Evolutionary conservation across 805 yeast species (phyloP).

Genomic region (Kodamaea kaohsiungensis): DNA sequence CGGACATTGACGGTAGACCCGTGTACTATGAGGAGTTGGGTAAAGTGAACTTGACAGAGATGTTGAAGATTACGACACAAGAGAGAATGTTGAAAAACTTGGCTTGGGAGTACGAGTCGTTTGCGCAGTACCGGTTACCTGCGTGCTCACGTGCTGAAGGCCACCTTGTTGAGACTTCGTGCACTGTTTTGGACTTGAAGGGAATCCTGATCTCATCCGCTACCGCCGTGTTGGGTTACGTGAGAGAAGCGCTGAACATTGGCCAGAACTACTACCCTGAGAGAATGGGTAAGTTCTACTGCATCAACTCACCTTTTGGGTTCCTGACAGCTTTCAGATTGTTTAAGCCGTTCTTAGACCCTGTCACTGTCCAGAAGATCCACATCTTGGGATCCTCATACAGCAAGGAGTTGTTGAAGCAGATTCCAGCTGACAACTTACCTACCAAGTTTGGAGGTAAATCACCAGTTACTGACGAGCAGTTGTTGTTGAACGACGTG

Average conservation of each 20-base stretch:
- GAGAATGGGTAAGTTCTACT: conserved; percentile 97
- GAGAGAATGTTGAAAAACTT: conserved; percentile 95
- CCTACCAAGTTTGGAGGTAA: conserved; percentile 90
- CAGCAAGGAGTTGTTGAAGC: conserved; percentile 80
- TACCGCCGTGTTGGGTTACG: conserved; percentile 81
- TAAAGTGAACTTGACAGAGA: conserved; percentile 80
- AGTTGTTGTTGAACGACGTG: conserved; percentile 81
- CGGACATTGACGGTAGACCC: conserved; percentile 96
- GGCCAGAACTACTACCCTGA: conserved; percentile 99
- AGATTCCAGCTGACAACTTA: conserved; percentile 90
- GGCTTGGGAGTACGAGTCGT: conserved; percentile 97
- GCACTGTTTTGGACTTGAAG: conserved; percentile 93
- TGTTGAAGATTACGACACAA: conserved; percentile 91
- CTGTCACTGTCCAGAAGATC: conserved; percentile 95
- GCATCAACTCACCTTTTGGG: conserved; percentile 97
- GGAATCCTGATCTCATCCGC: conserved; percentile 88
- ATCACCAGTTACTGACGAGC: conserved; percentile 70
- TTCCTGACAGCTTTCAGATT: conserved; percentile 90
- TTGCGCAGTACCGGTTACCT: conserved; percentile 80
- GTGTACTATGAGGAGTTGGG: conserved; percentile 94
- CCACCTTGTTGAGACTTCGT: conserved; percentile 85
- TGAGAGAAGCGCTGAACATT: conserved; percentile 87
- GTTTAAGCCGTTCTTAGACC: conserved; percentile 93
- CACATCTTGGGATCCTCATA: conserved; percentile 81
- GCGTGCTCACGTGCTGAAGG: conserved; percentile 89